These are phyloP conservation scores for Phytophthora capsici DNA, from an alignment of 352 stramenopile species.

Conservation along the genomic window DNA sequence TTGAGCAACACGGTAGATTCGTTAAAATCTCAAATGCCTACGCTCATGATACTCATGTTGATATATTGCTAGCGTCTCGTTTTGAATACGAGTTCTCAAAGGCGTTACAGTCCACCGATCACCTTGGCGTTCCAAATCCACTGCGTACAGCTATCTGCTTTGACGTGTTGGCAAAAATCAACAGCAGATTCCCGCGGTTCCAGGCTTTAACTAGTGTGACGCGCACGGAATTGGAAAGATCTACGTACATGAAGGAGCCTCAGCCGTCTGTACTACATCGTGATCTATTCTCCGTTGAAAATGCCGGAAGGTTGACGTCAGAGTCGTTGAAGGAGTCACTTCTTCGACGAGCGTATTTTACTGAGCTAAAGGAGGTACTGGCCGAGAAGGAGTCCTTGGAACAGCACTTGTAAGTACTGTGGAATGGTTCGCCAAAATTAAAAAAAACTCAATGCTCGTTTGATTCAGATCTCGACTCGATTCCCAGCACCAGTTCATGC, in stretches of 20 bases:
- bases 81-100: constrained; percentile 60
- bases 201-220: constrained; percentile 45
- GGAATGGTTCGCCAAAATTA: no score
- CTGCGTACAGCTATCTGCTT: constrained; percentile 70
- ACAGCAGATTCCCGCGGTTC: constrained; percentile 57
- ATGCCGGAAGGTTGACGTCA: constrained; percentile 11
- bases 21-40: neutral
- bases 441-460: no score
- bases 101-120: constrained; percentile 56
- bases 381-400: constrained; percentile 47
- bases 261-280: neutral
- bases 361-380: constrained; percentile 53
- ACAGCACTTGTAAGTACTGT: constrained; percentile 37
- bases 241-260: constrained; percentile 48
- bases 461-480: constrained; percentile 42
- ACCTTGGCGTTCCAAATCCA: constrained; percentile 58
- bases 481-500: constrained; percentile 56
- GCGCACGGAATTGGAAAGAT: constrained; percentile 41
- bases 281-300: neutral
- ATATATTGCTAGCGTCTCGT: constrained; percentile 24
- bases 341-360: constrained; percentile 56
- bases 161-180: constrained; percentile 53
- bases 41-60: no score
- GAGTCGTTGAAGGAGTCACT: constrained; percentile 34
- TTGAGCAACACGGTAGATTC: constrained; percentile 33